Percentiles rank a stretch among this genome's conserved stretches.
Conservation (phyloP, 2,329 filamentous ascomycete species). For the Xylogone sp. region DNA sequence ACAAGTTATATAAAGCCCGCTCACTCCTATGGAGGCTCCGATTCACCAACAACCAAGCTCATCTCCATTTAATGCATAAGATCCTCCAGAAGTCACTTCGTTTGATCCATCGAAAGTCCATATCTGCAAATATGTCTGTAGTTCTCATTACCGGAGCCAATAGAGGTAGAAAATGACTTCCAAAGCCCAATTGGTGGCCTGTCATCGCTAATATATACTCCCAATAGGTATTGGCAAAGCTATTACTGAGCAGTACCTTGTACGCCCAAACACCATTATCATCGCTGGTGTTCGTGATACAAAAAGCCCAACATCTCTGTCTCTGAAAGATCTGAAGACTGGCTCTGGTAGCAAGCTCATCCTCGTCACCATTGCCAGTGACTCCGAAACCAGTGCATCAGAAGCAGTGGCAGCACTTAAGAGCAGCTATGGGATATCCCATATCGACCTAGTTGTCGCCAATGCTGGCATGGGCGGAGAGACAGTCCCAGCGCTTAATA, state of each 20-base stretch:
- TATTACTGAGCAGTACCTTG: constrained; percentile 30
- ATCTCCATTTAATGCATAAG: background rate
- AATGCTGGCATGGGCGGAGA: constrained; percentile 41
- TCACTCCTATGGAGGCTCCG: too few relatives aligned
- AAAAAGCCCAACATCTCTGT: constrained; percentile 13
- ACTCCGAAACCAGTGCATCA: constrained; percentile 24
- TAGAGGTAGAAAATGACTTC: constrained; percentile 12
- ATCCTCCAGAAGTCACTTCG: background rate
- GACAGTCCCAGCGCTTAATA: constrained; percentile 25
- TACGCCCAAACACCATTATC: constrained; percentile 32
- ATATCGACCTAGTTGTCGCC: constrained; percentile 46
- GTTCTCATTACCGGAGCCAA: constrained; percentile 25
- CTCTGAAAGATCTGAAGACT: constrained; percentile 19
- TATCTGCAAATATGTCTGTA: background rate
- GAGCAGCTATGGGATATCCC: constrained; percentile 27
- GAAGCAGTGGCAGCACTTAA: constrained; percentile 17
- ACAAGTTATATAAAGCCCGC: background rate
- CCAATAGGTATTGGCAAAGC: constrained; percentile 28
- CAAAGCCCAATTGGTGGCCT: background rate
- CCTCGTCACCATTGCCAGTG: constrained; percentile 37
- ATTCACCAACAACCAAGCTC: background rate
- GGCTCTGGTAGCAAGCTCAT: constrained; percentile 30
- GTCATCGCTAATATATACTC: background rate
- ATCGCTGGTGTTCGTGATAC: constrained; percentile 35
- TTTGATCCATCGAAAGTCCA: background rate